Conservation (phyloP, 768 basidiomycete genomes). For the Agaricus blazei region DNA sequence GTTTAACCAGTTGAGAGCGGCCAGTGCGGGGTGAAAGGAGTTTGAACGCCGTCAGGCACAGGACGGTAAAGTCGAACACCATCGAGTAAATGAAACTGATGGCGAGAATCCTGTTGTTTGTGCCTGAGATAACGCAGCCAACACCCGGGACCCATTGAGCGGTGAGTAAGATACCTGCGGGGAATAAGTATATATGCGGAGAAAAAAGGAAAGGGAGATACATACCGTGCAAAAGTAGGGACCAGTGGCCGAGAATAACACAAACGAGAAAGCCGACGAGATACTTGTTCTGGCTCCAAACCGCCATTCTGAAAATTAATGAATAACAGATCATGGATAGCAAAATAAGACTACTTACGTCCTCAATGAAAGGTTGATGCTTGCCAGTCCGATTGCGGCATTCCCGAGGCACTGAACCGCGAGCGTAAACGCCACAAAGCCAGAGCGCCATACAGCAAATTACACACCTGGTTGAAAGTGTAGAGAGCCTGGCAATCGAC, state of each 20-base stretch:
- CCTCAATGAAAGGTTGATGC: constrained; percentile 63
- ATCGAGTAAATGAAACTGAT: constrained; percentile 71
- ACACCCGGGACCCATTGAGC: constrained; percentile 46
- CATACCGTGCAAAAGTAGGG: constrained; percentile 61
- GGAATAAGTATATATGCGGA: not conserved
- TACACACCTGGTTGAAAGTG: constrained; percentile 53
- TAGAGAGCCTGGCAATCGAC: constrained; percentile 65
- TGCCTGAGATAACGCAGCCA: constrained; percentile 55
- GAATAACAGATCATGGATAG: constrained; percentile 8
- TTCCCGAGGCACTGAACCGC: constrained; percentile 46
- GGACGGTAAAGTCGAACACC: constrained; percentile 62
- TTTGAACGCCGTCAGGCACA: constrained; percentile 58
- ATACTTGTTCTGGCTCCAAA: constrained; percentile 58
- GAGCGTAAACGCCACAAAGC: not conserved
- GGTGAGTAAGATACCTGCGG: constrained; percentile 51
- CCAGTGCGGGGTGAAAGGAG: constrained; percentile 39
- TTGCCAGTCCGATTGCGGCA: constrained; percentile 62
- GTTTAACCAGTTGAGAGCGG: constrained; percentile 52
- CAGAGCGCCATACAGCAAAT: constrained; percentile 9
- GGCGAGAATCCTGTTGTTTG: constrained; percentile 55
- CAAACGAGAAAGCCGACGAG: constrained; percentile 46
- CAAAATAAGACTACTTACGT: constrained; percentile 40
- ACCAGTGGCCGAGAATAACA: constrained; percentile 69
- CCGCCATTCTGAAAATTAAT: constrained; percentile 47
- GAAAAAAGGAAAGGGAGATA: not conserved